Evolutionary conservation across 164 flowering plant genomes (phyloP).

Genomic region (Magnolia kwangsiensis): DNA sequence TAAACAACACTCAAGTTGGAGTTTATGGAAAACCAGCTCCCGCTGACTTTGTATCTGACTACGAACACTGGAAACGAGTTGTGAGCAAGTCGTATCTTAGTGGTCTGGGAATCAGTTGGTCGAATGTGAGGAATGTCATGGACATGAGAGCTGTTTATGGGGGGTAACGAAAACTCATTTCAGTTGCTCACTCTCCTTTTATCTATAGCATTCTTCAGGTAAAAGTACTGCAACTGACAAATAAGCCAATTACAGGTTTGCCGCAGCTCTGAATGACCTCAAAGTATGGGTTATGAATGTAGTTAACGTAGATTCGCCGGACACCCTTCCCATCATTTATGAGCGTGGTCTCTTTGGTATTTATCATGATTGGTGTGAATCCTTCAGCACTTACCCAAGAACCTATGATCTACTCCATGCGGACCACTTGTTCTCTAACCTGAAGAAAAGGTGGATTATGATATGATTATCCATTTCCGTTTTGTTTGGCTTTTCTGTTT

Average conservation of each 20-base stretch:
- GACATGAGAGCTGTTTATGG: slow-evolving; percentile 99
- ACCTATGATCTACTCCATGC: slow-evolving; percentile 88
- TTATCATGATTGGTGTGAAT: slow-evolving; percentile 97
- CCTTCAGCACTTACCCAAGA: slow-evolving; percentile 89
- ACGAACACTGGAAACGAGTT: slow-evolving; percentile 71
- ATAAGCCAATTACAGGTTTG: slow-evolving; percentile 53
- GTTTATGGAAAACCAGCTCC: slow-evolving; percentile 86
- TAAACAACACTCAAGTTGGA: slow-evolving; percentile 77
- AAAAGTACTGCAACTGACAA: not conserved
- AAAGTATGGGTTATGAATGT: slow-evolving; percentile 87
- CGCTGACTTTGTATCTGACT: slow-evolving; percentile 65
- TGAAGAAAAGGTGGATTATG: slow-evolving; percentile 49
- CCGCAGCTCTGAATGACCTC: slow-evolving; percentile 76
- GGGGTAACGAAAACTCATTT: slow-evolving; percentile 48
- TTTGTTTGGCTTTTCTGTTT: not conserved
- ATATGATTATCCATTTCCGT: not conserved
- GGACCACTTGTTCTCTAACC: slow-evolving; percentile 77
- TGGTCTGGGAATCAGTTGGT: slow-evolving; percentile 77
- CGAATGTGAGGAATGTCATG: slow-evolving; percentile 83
- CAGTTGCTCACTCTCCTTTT: not conserved
- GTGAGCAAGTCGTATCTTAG: slow-evolving; percentile 54
- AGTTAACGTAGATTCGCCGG: slow-evolving; percentile 71
- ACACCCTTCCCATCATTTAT: slow-evolving; percentile 87
- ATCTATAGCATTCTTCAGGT: not conserved
- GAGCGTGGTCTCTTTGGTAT: slow-evolving; percentile 94